A percentile compares a stretch with the other conserved stretches of the same genome.
phyloP scores from a whole-genome alignment of 345 rosid species.

The Bruguiera parviflora region DNA sequence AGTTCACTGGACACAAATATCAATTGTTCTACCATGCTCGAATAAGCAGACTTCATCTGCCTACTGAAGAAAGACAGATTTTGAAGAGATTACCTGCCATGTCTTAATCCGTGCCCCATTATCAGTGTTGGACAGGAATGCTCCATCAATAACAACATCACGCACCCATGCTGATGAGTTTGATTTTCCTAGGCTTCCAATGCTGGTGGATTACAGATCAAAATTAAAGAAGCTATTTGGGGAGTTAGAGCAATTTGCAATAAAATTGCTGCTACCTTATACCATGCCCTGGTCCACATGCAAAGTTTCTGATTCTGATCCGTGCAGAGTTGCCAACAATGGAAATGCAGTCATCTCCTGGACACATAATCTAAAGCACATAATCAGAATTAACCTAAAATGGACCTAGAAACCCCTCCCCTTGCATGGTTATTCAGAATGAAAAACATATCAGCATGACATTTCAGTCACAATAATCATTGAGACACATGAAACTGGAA shows the following conservation, averaged over 20 bases:
- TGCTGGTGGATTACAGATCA: constrained; percentile 36
- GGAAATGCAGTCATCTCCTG: constrained; percentile 97
- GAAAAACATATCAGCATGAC: background rate
- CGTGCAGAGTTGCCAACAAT: constrained; percentile 70
- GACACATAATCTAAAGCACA: constrained; percentile 3
- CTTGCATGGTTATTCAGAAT: background rate
- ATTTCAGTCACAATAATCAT: background rate
- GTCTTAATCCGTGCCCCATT: constrained; percentile 93
- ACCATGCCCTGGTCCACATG: constrained; percentile 98
- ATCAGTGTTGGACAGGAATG: constrained; percentile 55
- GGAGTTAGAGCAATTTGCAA: background rate
- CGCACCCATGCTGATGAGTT: constrained; percentile 53
- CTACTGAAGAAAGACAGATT: background rate
- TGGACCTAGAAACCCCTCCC: background rate
- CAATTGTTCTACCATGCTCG: background rate
- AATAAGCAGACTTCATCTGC: background rate
- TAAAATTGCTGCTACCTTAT: constrained; percentile 53
- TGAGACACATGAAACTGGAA: background rate
- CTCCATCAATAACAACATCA: constrained; percentile 57
- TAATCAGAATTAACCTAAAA: background rate
- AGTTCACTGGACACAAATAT: background rate
- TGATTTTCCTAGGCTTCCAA: constrained; percentile 86
- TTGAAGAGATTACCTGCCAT: constrained; percentile 69
- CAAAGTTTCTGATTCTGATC: constrained; percentile 54
- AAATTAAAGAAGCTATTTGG: constrained; percentile 4